Evolutionary conservation across 1,139 yeast genomes (phyloP), one percentile per base, ranked within the genome.

Genomic region (Blastobotrys persicus): DNA sequence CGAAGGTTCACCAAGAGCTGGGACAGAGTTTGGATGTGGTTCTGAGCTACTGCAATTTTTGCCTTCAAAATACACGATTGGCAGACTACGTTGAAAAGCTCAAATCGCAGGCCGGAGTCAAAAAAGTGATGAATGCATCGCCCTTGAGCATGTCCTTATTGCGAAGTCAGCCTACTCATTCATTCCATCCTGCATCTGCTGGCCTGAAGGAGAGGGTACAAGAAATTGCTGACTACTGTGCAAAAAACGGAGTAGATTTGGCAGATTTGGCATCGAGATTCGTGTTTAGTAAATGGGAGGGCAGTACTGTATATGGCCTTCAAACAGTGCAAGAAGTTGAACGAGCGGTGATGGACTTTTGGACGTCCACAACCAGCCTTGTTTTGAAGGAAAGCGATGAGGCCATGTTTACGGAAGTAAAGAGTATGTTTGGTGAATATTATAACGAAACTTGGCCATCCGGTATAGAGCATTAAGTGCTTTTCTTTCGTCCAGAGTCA

Each of bases 101-200:
- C 57, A 65, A 75, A 45, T 51, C 58, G 0, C 80, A 79, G 1
- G 80, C 87, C 23, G 79, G 80, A 1, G 71, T 91, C 19, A 72
- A 75, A 53, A 68, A 74, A 53, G 67, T 91, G 18, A 67, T 84
- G 64, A 88, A 87, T 62, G 97, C 94, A 1, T 86, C 96, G 0
- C 89, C 94, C 40, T 73, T 91, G 55, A 81, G 92, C 52, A 91
- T 91, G 98, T 87, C 96, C 1, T 68, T 91, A 51, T 72, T 91
- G 50, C 76, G 95, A 54, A 77, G 85, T 0, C 81, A 75, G 20
- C 71, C 74, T 20, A 86, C 96, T 1, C 85, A 79, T 55, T 62
- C 74, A 1, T 91, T 89, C 75, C 98, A 91, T 62, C 97, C 97
- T 0, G 95, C 88, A 1, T 68, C 83, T 0, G 59, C 66, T n/a